A percentile compares a stretch with the other conserved stretches of the same genome.
Evolutionary conservation across 495 filamentous ascomycete species (phyloP).

Genomic region (Trichoderma erinaceum): DNA sequence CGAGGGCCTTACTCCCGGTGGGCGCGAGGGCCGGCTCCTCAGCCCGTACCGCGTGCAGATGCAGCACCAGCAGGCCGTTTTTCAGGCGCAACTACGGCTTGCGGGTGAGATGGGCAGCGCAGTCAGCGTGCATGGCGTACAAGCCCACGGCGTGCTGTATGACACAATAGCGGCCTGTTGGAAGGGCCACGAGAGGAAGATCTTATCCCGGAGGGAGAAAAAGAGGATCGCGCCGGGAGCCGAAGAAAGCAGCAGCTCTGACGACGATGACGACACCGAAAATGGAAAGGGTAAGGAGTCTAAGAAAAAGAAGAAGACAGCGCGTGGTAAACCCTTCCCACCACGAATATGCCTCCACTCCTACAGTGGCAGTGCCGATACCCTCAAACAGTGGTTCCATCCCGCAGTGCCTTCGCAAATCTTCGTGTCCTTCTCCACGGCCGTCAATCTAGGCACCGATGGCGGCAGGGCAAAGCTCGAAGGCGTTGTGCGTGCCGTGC

Average conservation of each 20-base stretch:
- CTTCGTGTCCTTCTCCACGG: conserved; percentile 82
- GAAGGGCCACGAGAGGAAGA: conserved; percentile 71
- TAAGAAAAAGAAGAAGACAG: conserved; percentile 17
- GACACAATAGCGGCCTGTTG: conserved; percentile 70
- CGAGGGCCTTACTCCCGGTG: conserved; percentile 63
- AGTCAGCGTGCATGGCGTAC: conserved; percentile 86
- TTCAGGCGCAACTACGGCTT: conserved; percentile 77
- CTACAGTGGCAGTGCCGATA: conserved; percentile 74
- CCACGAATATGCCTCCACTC: conserved; percentile 92
- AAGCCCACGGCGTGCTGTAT: conserved; percentile 77
- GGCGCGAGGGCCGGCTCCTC: conserved; percentile 69
- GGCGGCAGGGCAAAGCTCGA: conserved; percentile 41
- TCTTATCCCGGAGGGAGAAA: conserved; percentile 56
- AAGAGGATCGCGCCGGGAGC: conserved; percentile 36
- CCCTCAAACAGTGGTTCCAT: conserved; percentile 70
- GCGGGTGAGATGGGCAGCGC: conserved; percentile 76
- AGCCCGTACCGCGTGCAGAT: conserved; percentile 70
- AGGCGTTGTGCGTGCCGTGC: conserved; percentile 64
- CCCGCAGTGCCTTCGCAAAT: conserved; percentile 68
- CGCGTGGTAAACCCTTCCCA: conserved; percentile 57
- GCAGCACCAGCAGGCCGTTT: conserved; percentile 67
- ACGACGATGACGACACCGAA: conserved; percentile 33
- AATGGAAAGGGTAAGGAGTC: conserved; percentile 20
- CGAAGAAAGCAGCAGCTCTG: conserved; percentile 29
- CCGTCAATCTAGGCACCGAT: conserved; percentile 65